Evolutionary conservation across 331 rosid species (phyloP), one percentile per base, ranked within the genome.

Genomic region (Prunus yedoensis): DNA sequence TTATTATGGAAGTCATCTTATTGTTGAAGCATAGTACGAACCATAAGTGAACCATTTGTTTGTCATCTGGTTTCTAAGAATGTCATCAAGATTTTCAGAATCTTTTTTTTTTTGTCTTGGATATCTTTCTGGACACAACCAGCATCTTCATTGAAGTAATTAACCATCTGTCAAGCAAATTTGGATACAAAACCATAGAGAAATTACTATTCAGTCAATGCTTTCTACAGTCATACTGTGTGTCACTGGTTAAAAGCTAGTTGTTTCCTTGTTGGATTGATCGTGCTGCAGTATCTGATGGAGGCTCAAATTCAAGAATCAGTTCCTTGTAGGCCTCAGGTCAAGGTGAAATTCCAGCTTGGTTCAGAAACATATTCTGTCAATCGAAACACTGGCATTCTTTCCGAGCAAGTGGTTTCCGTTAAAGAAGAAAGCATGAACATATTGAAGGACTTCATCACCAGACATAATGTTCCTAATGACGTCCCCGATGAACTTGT

Each of bases 381-480:
- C 64, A n/a, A 59, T 27, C 79, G 86, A 51, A 69, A 50, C 67
- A 69, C 74, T 49, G 96, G 88, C 74, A 67, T 63, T 14, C 86
- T 88, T 54, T 93, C 96, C 0, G 89, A 91, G 82, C 91, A 91
- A 76, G 74, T 93, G 73, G 86, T 83, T 81, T 87, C 83, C 5
- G 16, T 85, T 75, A 93, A 90, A 80, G 96, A 84, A 76, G 84
- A 87, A 68, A 85, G 91, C 87, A 88, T 91, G 98, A 51, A 73
- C 32, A 77, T 91, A 56, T 75, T 91, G 88, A 89, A 91, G 90
- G 94, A 89, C 50, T 93, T 84, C 89, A 91, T 89, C 71, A 93
- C 96, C 74, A 89, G 62, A 84, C 86, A 93, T 74, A 89, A 89
- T 85, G 90, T 82, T 82, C 91, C 96, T 58, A 87, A 87, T n/a